A percentile compares a stretch with the other conserved stretches of the same genome.
Evolutionary conservation across 768 basidiomycete genomes (phyloP).

Genomic region (Pulveroboletus sp.): DNA sequence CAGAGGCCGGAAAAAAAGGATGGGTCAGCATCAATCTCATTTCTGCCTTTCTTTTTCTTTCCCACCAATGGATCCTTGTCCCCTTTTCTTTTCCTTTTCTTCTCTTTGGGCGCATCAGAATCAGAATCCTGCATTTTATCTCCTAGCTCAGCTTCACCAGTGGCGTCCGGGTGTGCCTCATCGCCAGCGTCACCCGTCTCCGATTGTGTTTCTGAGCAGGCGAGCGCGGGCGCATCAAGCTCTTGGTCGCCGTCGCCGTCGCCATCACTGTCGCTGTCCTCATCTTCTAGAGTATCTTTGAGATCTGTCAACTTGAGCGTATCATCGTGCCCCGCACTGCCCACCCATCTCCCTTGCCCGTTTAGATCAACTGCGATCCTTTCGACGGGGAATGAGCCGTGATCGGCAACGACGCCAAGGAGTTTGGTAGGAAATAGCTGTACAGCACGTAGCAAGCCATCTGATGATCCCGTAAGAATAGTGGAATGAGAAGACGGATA

Average conservation of each 20-base stretch:
- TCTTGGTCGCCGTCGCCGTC: conserved; percentile 27
- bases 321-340: conserved; percentile 90
- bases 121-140: conserved; percentile 28
- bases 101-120: conserved; percentile 33
- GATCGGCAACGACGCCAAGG: conserved; percentile 86
- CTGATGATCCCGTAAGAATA: conserved; percentile 87
- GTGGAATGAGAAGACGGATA: conserved; percentile 63
- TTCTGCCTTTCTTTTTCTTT: conserved; percentile 58
- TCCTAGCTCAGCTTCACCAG: conserved; percentile 1
- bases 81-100: conserved; percentile 57
- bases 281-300: conserved; percentile 61
- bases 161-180: conserved; percentile 5
- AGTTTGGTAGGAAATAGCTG: conserved; percentile 87
- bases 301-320: conserved; percentile 82
- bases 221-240: conserved; percentile 18
- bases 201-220: conserved; percentile 21
- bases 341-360: conserved; percentile 78
- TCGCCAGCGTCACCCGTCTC: conserved; percentile 10
- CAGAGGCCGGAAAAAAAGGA: conserved; percentile 70
- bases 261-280: conserved; percentile 30
- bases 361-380: conserved; percentile 65
- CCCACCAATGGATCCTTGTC: conserved; percentile 47
- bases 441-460: conserved; percentile 85
- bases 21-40: conserved; percentile 53
- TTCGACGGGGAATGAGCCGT: conserved; percentile 91